These are phyloP conservation scores for Pouteria glomerata DNA, from an alignment of 148 eudicot species.

Conservation along the genomic window DNA sequence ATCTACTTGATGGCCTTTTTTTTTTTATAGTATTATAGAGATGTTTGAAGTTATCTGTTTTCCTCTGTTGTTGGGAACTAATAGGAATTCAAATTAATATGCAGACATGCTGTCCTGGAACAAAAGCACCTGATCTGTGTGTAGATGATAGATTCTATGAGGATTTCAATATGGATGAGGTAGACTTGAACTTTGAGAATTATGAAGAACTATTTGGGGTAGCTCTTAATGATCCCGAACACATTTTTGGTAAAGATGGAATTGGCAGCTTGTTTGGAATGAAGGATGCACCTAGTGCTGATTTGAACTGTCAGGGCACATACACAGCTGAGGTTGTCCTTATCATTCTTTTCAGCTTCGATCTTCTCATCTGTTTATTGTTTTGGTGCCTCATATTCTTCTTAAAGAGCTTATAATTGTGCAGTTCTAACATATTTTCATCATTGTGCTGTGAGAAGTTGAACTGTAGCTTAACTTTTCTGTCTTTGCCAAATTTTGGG, in stretches of 20 bases:
- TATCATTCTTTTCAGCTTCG: neutral
- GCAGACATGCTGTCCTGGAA: conserved; percentile 37
- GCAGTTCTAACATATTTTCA: neutral
- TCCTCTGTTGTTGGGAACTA: neutral
- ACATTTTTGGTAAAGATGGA: conserved; percentile 39
- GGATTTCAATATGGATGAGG: conserved; percentile 41
- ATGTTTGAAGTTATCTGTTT: neutral
- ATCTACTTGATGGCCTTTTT: neutral
- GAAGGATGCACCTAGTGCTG: conserved; percentile 24
- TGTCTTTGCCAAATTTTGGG: neutral
- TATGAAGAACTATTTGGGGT: conserved; percentile 52
- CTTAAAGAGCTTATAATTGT: neutral
- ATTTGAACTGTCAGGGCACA: conserved; percentile 22
- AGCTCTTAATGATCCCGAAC: conserved; percentile 32
- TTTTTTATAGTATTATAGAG: neutral
- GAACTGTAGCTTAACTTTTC: neutral
- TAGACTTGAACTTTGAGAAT: conserved; percentile 44
- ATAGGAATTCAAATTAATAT: conserved; percentile 4
- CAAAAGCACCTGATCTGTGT: conserved; percentile 31
- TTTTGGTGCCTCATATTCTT: neutral
- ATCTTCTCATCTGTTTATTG: neutral
- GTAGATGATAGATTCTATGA: conserved; percentile 43
- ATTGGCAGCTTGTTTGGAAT: conserved; percentile 37
- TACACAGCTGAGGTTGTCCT: conserved; percentile 32
- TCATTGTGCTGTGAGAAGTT: conserved; percentile 2